Conservation (phyloP, 129 eudicot species). For the Glebionis coronaria region DNA sequence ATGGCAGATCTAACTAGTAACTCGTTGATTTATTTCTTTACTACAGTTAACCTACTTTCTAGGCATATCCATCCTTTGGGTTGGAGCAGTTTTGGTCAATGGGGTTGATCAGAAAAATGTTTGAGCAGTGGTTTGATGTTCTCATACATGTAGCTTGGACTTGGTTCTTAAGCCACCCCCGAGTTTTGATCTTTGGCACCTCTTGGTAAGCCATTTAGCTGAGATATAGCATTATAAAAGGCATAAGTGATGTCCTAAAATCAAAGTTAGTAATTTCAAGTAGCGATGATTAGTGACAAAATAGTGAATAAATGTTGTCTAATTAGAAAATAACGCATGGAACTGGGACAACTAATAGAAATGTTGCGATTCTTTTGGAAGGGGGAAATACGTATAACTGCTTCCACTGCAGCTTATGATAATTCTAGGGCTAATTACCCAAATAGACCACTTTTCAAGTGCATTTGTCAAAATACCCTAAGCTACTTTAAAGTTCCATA, state of each 20-base stretch:
- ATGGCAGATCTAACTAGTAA: neutral
- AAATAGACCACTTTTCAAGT: no score
- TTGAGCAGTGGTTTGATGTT: neutral
- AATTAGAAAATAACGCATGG: neutral
- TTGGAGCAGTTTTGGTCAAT: neutral
- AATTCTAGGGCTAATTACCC: no score
- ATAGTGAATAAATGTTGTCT: neutral
- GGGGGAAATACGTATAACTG: no score
- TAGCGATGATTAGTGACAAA: no score
- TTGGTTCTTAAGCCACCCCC: conserved; percentile 1
- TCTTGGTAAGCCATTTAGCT: neutral
- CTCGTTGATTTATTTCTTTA: neutral
- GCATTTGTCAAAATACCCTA: no score
- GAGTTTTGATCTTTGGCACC: neutral
- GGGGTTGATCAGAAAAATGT: neutral
- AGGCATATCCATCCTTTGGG: neutral
- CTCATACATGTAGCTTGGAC: conserved; percentile 7
- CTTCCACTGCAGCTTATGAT: no score
- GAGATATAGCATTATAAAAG: no score
- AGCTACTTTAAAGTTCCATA: no score
- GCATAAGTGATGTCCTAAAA: no score
- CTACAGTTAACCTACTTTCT: neutral
- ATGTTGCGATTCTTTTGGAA: no score
- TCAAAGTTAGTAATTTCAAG: no score
- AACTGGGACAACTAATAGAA: no score